Evolutionary conservation across 208 protist genomes (phyloP), one percentile per base, ranked within the genome.

Genomic region (Leishmania amazonensis): DNA sequence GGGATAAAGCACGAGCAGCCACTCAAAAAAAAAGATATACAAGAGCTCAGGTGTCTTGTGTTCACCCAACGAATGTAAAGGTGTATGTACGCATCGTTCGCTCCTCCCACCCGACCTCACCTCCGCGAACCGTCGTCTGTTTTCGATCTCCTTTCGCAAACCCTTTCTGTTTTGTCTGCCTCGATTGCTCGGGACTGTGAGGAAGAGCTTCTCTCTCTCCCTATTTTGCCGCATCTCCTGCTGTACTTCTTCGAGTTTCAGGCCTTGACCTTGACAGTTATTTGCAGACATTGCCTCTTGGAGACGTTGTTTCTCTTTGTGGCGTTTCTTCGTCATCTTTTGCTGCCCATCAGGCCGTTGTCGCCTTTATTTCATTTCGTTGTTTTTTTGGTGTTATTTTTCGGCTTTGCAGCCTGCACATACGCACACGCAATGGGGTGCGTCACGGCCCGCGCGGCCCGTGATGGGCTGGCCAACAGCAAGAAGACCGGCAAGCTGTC

Each of bases 351-450:
- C 58, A 64, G 58, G n/a, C n/a, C 31, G 17, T 8, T 17, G 13
- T 79, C 60, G 68, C 24, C 13, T 38, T 70, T n/a, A 19, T 24
- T 62, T 21, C 15, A 73, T 67, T 51, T 53, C 47, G 17, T 7
- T 47, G 17, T 49, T 19, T 28, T 45, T 19, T 24, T n/a, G 38
- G 3, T 54, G 31, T 17, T 19, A 8, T 47, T n/a, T 57, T 11
- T 81, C n/a, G 71, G 5, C 35, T 62, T 38, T 19, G 62, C 24
- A 15, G 24, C 51, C 40, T 51, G 15, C 78, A 51, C 49, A 81
- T 31, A 81, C 4, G 67, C 17, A 57, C 60, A 81, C 62, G 11
- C 2, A 58, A 90, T 90, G 87, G 89, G 87, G 35, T 90, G 87
- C 75, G 83, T 81, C 31, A 51, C 54, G 19, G 84, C 88, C 13